Base-by-base conservation (phyloP, 2,329 filamentous ascomycete genomes). In the Pestalotiopsis sp. region DNA sequence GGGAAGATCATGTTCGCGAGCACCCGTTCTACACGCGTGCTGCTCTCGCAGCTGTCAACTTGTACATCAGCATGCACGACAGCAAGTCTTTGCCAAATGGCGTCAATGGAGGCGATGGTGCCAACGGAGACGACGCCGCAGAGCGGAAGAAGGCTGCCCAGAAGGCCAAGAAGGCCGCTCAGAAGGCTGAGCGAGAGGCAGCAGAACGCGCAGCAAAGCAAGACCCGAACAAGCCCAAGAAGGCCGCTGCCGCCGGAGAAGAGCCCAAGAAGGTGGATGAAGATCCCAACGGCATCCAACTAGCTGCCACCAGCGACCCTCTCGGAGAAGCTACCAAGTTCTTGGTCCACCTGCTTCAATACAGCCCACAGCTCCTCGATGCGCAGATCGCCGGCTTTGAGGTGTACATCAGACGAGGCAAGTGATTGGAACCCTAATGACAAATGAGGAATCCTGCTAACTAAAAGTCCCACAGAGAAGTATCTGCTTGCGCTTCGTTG, bases 11-110 rank as follows among this genome's bases (percentile, higher is more conserved):
- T 70, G 81, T 98, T 58, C 91, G 94, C 66, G 92, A 97, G 74
- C 96, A 99, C 78, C 96, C 96, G 1, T 98, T 97, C 83, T 99
- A 93, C 81, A 91, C 92, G 4, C 87, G 94, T 58, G 92, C 93
- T 62, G 95, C 96, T 0, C 83, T 97, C 26, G 89, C 90, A 65
- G 94, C 95, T 5, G 87, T 97, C 69, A 88, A 91, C 69, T 85
- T 97, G 39, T 98, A 98, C 78, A 77, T 97, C 35, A 84, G 89
- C 71, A 85, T 99, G 71, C 85, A 92, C 70, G 95, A 98, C 74
- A 88, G 92, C 70, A 92, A 92, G 0, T 82, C 90, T 66, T 82
- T 90, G 14, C 83, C 84, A 0, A 91, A 92, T 70, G 89, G 88
- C 2, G 82, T 88, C 38, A 90, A 89, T 71, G 88, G 88, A 10